Evolutionary conservation across 768 basidiomycete species (phyloP), one percentile per base, ranked within the genome.

Genomic region (Tulasnella sp.): DNA sequence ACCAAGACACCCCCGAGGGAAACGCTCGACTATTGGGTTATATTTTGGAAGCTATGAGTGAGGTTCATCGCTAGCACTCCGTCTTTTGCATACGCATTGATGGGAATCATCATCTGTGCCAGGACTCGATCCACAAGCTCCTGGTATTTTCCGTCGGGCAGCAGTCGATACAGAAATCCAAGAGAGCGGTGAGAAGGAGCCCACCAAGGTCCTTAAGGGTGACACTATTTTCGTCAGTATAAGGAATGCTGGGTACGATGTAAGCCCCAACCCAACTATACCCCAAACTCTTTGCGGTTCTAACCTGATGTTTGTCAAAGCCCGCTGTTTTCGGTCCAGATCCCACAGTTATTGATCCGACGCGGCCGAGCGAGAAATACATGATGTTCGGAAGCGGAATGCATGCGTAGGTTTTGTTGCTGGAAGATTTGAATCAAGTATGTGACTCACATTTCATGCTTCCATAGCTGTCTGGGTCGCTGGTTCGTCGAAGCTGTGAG

Each of bases 11-110:
- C 32, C 27, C 42, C 43, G 58, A 67, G 32, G 67, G 67, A 4
- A 66, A 65, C 4, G 70, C 74, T 38, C 58, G 75, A 23, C 65
- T 81, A 5, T 69, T 67, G 8, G 80, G 79, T 19, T 82, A 81
- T 64, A 74, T 78, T 13, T 68, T 74, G 24, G 79, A 82, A 64
- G 80, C 75, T 0, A 75, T 80, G 23, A 34, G 58, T 50, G 10
- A n/a, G 41, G 62, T 62, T 23, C 23, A 15, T 42, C 42, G n/a
- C 15, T 24, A n/a, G n/a, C n/a, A n/a, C n/a, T n/a, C n/a, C n/a
- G n/a, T n/a, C n/a, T n/a, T n/a, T n/a, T n/a, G n/a, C n/a, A n/a
- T n/a, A n/a, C n/a, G n/a, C n/a, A n/a, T n/a, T n/a, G n/a, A n/a
- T n/a, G n/a, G n/a, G n/a, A n/a, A n/a, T n/a, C n/a, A n/a, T n/a